These are phyloP conservation scores for Saccharomycopsis sp. DNA, from an alignment of 805 yeast species.

Conservation along the genomic window DNA sequence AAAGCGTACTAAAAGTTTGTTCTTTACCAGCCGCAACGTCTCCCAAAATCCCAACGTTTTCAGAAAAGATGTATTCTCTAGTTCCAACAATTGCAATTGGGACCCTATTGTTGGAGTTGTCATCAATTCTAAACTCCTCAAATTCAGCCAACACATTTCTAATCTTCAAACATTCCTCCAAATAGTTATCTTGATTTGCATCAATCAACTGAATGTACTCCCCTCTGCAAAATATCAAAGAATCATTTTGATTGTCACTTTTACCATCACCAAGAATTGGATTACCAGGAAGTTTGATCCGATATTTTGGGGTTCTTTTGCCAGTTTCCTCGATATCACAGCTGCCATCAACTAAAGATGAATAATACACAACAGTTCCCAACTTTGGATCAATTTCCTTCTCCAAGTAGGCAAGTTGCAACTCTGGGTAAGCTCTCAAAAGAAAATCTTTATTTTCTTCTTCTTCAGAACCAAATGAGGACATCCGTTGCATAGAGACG, in stretches of 20 bases:
- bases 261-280: conserved; percentile 83
- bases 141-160: conserved; percentile 69
- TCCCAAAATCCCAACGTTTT: conserved; percentile 72
- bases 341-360: conserved; percentile 63
- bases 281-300: conserved; percentile 63
- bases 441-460: conserved; percentile 49
- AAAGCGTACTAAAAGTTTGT: conserved; percentile 78
- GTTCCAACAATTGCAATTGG: conserved; percentile 84
- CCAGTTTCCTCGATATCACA: conserved; percentile 55
- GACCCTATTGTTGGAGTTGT: conserved; percentile 35
- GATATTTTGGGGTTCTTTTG: conserved; percentile 49
- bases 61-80: conserved; percentile 75
- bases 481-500: conserved; percentile 56
- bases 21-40: conserved; percentile 87
- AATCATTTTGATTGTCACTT: conserved; percentile 74
- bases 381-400: conserved; percentile 32
- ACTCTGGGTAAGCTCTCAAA: conserved; percentile 56
- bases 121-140: conserved; percentile 41
- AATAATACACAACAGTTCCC: conserved; percentile 33
- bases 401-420: conserved; percentile 55
- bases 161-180: conserved; percentile 75
- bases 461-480: conserved; percentile 46
- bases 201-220: conserved; percentile 74
- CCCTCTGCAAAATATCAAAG: conserved; percentile 67
- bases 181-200: conserved; percentile 76